phyloP scores from a whole-genome alignment of 345 rosid species.

The Carallia brachiata region DNA sequence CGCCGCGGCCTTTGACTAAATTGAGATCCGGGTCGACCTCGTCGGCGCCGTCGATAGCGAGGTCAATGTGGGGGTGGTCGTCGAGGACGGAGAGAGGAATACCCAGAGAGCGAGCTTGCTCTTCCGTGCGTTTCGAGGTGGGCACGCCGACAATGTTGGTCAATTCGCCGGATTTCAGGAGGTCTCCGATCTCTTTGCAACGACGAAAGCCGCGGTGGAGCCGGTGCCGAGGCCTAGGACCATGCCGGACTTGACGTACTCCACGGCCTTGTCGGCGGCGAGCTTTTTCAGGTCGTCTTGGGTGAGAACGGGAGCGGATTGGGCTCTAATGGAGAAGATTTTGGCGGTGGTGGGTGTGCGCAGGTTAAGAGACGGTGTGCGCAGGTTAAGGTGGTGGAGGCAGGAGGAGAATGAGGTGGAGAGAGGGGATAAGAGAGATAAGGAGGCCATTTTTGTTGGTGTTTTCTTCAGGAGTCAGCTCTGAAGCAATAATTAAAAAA shows the following conservation, averaged over 20 bases:
- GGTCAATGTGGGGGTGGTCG: conserved; percentile 68
- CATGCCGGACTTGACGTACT: conserved; percentile 90
- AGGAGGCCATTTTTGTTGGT: conserved; percentile 45
- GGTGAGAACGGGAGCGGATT: conserved; percentile 67
- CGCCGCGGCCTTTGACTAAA: conserved; percentile 93
- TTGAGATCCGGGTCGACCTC: conserved; percentile 93
- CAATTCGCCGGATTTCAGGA: conserved; percentile 66
- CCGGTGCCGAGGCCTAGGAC: conserved; percentile 97
- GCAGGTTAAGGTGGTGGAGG: conserved; percentile 17
- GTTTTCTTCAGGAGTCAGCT: conserved; percentile 11
- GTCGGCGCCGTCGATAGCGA: conserved; percentile 98
- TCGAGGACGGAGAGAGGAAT: conserved; percentile 82
- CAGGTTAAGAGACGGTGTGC: conserved; percentile 19
- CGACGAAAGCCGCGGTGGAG: conserved; percentile 97
- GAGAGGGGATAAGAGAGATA: conserved; percentile 45
- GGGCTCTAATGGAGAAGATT: conserved; percentile 49
- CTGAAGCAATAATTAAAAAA: background rate
- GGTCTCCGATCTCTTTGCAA: conserved; percentile 71
- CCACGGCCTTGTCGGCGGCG: conserved; percentile 98
- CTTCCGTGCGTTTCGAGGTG: conserved; percentile 92
- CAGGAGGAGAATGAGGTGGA: conserved; percentile 30
- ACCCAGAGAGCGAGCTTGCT: conserved; percentile 74
- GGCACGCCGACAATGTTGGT: conserved; percentile 79
- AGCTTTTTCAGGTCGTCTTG: conserved; percentile 87
- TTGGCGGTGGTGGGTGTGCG: conserved; percentile 37